Evolutionary conservation across 305 asterid genomes (phyloP), one percentile per base, ranked within the genome.

Genomic region (Fraxinus floribunda): DNA sequence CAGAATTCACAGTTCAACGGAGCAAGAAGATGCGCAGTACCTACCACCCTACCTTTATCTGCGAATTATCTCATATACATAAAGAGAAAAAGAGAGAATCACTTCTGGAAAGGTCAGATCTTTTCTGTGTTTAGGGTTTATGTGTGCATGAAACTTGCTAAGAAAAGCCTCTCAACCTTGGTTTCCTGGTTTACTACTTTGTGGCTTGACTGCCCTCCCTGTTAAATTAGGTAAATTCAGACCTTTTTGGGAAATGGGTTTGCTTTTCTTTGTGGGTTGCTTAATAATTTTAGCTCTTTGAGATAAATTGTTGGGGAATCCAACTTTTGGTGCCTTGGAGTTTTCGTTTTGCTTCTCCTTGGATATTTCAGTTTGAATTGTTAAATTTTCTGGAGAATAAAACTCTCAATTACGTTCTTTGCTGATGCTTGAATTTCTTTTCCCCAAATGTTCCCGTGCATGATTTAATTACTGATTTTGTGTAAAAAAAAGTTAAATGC

Each of bases 191-290:
- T 7, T 60, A 2, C 13, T n/a, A 20, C 32, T 68, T 9, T 68
- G 38, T 29, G 39, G 16, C 29, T 68, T 68, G 75, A 18, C 38
- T 68, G 18, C 39, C 75, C 30, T 11, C 39, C 7, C 10, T 68
- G 75, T 13, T 68, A 13, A 68, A 68, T 29, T 29, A 68, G 75
- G 75, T 68, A 68, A 68, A 29, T 81, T 4, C 68, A 60, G 52
- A 20, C 76, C 64, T 72, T 76, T 38, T 84, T 70, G 35, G 62
- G 64, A 68, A 66, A 68, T 68, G 75, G 39, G 75, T 13, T 29
- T 68, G 74, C 36, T 66, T 66, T 57, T 66, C n/a, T 66, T 66
- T 66, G 34, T 66, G 74, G 74, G 38, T 24, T 66, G 74, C 75
- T 66, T 68, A 29, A 29, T 66, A 29, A 10, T 66, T 66, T 24